A percentile compares a stretch with the other conserved stretches of the same genome.
phyloP scores from a whole-genome alignment of 257 asterid species.

The Scutellaria baicalensis region DNA sequence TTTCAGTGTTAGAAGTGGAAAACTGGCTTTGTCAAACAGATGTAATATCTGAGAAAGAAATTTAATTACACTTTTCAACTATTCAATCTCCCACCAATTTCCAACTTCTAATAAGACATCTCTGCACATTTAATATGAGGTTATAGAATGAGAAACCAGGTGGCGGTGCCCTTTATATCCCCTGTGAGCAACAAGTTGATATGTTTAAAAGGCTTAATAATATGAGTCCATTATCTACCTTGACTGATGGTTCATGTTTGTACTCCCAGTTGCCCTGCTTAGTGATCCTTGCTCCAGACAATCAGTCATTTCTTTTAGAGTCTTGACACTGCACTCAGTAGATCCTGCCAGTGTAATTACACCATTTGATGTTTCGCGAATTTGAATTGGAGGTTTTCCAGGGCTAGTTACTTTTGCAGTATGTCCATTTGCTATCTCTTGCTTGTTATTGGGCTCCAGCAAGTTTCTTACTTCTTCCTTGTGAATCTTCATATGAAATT shows the following conservation, averaged over 20 bases:
- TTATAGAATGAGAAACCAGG: neutral
- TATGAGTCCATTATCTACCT: slow-evolving; percentile 38
- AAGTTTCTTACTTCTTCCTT: slow-evolving; percentile 95
- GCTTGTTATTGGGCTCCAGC: slow-evolving; percentile 54
- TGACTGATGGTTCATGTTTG: slow-evolving; percentile 91
- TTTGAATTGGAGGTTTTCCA: slow-evolving; percentile 82
- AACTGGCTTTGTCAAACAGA: neutral
- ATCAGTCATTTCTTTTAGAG: slow-evolving; percentile 84
- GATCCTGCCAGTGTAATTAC: slow-evolving; percentile 93
- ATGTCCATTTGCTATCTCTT: slow-evolving; percentile 63
- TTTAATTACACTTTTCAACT: neutral
- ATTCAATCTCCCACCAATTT: neutral
- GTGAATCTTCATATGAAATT: slow-evolving; percentile 51
- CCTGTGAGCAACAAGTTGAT: neutral
- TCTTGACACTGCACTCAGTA: slow-evolving; percentile 65
- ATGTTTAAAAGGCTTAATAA: neutral
- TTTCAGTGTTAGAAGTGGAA: neutral
- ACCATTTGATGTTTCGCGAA: slow-evolving; percentile 88
- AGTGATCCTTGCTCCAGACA: slow-evolving; percentile 90
- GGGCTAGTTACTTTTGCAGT: slow-evolving; percentile 53
- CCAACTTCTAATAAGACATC: neutral
- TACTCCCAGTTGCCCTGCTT: slow-evolving; percentile 90
- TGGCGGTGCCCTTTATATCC: neutral
- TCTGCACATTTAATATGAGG: neutral
- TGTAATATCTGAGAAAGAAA: neutral